These are phyloP conservation scores for Aspergillus ochraceoroseus DNA, from an alignment of 2,329 filamentous ascomycete species.

Conservation along the genomic window DNA sequence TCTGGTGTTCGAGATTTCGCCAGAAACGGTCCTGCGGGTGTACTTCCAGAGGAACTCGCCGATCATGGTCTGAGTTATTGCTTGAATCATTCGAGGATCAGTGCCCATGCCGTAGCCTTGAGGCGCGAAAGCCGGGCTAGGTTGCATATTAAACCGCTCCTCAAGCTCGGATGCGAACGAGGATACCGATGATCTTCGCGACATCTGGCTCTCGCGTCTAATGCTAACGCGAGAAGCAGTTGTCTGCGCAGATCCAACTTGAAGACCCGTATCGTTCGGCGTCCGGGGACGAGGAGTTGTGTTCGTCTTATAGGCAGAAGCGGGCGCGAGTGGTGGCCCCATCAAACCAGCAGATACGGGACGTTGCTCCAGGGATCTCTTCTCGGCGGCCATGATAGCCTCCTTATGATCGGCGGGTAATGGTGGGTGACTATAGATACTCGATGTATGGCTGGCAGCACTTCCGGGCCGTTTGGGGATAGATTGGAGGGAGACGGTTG, in stretches of 20 bases:
- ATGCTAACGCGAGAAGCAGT: conserved; percentile 57
- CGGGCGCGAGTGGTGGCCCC: conserved; percentile 79
- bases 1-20: conserved; percentile 79
- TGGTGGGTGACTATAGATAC: conserved; percentile 58
- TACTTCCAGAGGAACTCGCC: conserved; percentile 99
- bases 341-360: conserved; percentile 51
- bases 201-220: conserved; percentile 43
- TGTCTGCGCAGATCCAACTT: conserved; percentile 43
- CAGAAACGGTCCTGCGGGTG: conserved; percentile 86
- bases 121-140: conserved; percentile 47
- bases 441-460: conserved; percentile 60
- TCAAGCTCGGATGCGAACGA: conserved; percentile 95
- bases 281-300: conserved; percentile 54
- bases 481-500: conserved; percentile 30
- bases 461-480: conserved; percentile 62
- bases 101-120: conserved; percentile 65
- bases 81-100: conserved; percentile 97
- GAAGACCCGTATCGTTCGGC: conserved; percentile 51
- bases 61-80: conserved; percentile 99
- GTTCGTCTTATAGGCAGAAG: conserved; percentile 62
- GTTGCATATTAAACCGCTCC: conserved; percentile 74
- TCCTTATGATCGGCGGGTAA: conserved; percentile 78
- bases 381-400: conserved; percentile 71
- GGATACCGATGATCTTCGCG: conserved; percentile 79
- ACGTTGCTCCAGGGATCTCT: conserved; percentile 52